Evolutionary conservation across 139 green algal species (phyloP).

Genomic region (Spirogloea muscicola): DNA sequence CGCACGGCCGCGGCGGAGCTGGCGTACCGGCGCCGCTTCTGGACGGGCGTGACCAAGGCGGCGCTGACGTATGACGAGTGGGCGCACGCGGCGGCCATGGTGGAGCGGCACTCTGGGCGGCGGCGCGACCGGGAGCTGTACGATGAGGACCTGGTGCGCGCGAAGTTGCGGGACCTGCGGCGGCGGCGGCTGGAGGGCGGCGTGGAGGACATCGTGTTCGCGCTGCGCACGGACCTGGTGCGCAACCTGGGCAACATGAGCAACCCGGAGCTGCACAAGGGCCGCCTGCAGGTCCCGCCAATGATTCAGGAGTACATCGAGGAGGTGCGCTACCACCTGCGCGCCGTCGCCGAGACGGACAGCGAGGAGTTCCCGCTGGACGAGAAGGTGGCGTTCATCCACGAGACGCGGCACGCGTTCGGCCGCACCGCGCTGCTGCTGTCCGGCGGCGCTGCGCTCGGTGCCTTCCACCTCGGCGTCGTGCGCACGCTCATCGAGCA

Average conservation of each 20-base stretch:
- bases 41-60: constrained; percentile 17
- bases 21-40: constrained; percentile 18
- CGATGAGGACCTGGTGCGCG: constrained; percentile 76
- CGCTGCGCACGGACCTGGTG: constrained; percentile 84
- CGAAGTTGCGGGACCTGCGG: constrained; percentile 54
- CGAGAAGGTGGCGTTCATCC: constrained; percentile 86
- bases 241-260: constrained; percentile 92
- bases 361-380: constrained; percentile 57
- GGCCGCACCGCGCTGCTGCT: constrained; percentile 93
- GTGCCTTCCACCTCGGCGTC: constrained; percentile 91
- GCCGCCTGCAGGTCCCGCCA: constrained; percentile 27
- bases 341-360: constrained; percentile 47
- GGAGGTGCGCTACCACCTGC: constrained; percentile 77
- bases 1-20: constrained; percentile 16
- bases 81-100: constrained; percentile 26
- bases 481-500: constrained; percentile 85
- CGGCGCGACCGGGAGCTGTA: constrained; percentile 57
- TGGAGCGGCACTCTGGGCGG: constrained; percentile 1
- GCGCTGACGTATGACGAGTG: constrained; percentile 43
- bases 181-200: constrained; percentile 47
- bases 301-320: constrained; percentile 91
- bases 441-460: constrained; percentile 83
- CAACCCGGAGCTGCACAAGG: constrained; percentile 49
- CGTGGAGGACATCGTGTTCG: constrained; percentile 80
- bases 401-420: constrained; percentile 90